These are phyloP conservation scores for Pseudotsuga menziesii DNA, from an alignment of 75 land plant genomes.

Conservation along the genomic window DNA sequence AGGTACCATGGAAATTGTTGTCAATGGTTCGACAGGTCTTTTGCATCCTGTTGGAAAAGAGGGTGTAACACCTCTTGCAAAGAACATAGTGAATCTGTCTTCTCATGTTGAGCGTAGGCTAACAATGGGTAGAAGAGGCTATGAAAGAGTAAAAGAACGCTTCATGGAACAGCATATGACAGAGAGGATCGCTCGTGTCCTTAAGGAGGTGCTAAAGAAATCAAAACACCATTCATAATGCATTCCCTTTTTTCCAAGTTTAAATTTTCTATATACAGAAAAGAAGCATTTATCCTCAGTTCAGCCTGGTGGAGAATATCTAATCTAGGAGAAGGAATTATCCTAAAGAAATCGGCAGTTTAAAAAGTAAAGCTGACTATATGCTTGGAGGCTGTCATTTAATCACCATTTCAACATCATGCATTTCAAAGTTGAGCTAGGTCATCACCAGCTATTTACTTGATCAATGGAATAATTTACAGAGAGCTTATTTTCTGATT, in stretches of 20 bases:
- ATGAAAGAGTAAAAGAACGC: slow-evolving; percentile 66
- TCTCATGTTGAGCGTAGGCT: slow-evolving; percentile 50
- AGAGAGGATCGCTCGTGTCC: slow-evolving; percentile 61
- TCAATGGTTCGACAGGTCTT: slow-evolving; percentile 71
- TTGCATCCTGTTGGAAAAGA: slow-evolving; percentile 88
- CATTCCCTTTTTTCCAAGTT: not conserved
- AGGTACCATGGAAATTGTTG: slow-evolving; percentile 89
- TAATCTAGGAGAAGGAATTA: not conserved
- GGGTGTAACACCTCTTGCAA: slow-evolving; percentile 65
- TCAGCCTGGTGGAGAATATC: not conserved
- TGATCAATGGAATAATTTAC: not conserved
- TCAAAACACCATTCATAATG: slow-evolving; percentile 16
- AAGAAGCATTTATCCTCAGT: not conserved
- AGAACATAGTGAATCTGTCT: slow-evolving; percentile 68
- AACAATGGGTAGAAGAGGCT: slow-evolving; percentile 76
- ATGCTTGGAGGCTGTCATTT: not conserved
- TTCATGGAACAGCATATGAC: slow-evolving; percentile 86
- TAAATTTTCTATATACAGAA: not conserved
- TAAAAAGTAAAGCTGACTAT: not conserved
- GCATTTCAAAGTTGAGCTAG: slow-evolving; percentile 5
- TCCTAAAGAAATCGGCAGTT: slow-evolving; percentile 4
- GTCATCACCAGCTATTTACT: not conserved
- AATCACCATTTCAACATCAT: not conserved
- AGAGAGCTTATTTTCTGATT: not conserved
- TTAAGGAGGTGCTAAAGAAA: slow-evolving; percentile 47